Evolutionary conservation across 805 yeast genomes (phyloP), one percentile per base, ranked within the genome.

Genomic region (Candida insectorum): DNA sequence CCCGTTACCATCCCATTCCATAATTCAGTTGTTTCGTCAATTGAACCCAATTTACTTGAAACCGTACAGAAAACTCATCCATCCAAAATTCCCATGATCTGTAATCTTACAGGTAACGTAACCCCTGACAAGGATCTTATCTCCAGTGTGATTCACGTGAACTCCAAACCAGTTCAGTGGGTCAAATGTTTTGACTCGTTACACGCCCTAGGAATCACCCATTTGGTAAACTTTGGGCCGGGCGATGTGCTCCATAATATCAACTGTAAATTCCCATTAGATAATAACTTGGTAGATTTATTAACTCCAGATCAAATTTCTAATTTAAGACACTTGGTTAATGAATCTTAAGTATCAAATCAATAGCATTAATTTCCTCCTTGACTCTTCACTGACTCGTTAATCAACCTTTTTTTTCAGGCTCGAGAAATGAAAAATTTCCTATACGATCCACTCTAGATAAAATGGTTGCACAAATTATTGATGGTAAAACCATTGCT

Each of bases 1-100:
- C 65, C 72, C 2, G 79, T 73, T 6, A 50, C 60, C 2, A 67
- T 75, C 2, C 79, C 81, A 12, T 75, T 75, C 49, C 81, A 75
- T 48, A 66, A 62, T 37, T 49, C 56, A 8, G 39, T 63, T 3
- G 48, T 77, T 48, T 33, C 34, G 23, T 54, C 56, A 0, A 69
- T 75, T 5, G 65, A 62, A 34, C 47, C 53, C 10, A 45, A 50
- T 20, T 54, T 73, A 36, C 16, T 29, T 4, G 11, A 38, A 2
- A 28, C 24, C 8, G 16, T 36, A 18, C 15, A 12, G 9, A 26
- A 15, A 14, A 5, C 9, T 12, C 19, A 5, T 3, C 23, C 16
- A 28, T 15, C 13, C 20, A 13, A 20, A 10, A 49, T 15, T 7
- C 69, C 75, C 7, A 52, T 71, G 5, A 44, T 71, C 1, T 50